Evolutionary conservation across 2,329 filamentous ascomycete genomes (phyloP).

Genomic region (Byssoonygena ceratinophila): DNA sequence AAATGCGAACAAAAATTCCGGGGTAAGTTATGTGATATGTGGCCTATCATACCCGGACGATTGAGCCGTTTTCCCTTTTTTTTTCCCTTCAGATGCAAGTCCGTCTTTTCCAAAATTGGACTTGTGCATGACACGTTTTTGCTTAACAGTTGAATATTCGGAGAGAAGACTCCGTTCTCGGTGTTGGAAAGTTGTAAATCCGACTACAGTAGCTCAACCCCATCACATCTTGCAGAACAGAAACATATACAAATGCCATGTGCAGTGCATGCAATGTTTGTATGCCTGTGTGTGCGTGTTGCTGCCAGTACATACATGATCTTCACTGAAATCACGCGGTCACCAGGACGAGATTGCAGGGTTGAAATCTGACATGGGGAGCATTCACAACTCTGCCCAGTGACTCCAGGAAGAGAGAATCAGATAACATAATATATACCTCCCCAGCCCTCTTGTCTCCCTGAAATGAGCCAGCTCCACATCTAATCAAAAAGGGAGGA

Average conservation of each 20-base stretch:
- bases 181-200: background rate
- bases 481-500: background rate
- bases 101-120: too few species aligned
- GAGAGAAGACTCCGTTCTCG: background rate
- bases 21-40: background rate
- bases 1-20: conserved; percentile 50
- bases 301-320: background rate
- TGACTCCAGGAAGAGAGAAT: background rate
- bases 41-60: background rate
- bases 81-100: too few species aligned
- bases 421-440: background rate
- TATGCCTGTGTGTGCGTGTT: background rate
- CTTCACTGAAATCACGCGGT: conserved; percentile 4
- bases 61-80: background rate
- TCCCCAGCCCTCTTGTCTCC: background rate
- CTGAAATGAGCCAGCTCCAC: background rate
- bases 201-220: background rate
- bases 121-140: too few species aligned
- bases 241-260: too few species aligned
- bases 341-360: conserved; percentile 7
- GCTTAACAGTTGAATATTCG: background rate
- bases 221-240: background rate
- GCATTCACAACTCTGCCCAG: background rate
- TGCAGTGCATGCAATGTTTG: background rate
- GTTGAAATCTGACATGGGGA: conserved; percentile 3